Evolutionary conservation across 2,329 filamentous ascomycete genomes (phyloP), one percentile per base, ranked within the genome.

Genomic region (Sporothrix humicola): DNA sequence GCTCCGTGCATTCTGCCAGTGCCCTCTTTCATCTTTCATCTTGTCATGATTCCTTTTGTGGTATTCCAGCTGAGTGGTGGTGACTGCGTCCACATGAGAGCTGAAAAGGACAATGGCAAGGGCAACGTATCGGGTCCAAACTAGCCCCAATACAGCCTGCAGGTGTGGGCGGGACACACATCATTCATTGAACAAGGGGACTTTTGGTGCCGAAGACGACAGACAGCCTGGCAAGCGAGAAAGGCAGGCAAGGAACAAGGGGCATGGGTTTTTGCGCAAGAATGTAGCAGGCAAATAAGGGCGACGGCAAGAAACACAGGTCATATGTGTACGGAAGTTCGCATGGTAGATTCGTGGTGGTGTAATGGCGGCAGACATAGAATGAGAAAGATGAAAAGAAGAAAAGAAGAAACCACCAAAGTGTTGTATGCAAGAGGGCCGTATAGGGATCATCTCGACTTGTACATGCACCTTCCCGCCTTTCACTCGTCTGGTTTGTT

Each of bases 51-150:
- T 63, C 23, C 23, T 37, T 52, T 20, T 20, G 2, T 4, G 17
- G 15, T 17, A 8, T 68, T 26, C 42, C 46, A 52, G 65, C 65
- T 50, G 44, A 50, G 6, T n/a, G 44, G 1, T 50, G 65, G 46
- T 66, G 61, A 66, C 42, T 20, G 13, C 23, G 23, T 17, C 46
- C 46, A 20, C 23, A 68, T 52, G 44, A 23, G 15, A 68, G 65
- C 65, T 68, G 65, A 68, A 68, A 52, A 68, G 31, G 31, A 37
- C 8, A 61, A 9, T 17, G 15, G 48, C 13, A 68, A 68, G 44
- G 46, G 65, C 46, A 17, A 4, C 7, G 42, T 44, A 26, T 48
- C 61, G n/a, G 15, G 20, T 10, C 61, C 61, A 26, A 26, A 8
- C 42, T 46, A 63, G 12, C 17, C 37, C 37, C 10, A 20, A 44